Conservation (phyloP, 208 protist species). For the Leishmania tarentolae region DNA sequence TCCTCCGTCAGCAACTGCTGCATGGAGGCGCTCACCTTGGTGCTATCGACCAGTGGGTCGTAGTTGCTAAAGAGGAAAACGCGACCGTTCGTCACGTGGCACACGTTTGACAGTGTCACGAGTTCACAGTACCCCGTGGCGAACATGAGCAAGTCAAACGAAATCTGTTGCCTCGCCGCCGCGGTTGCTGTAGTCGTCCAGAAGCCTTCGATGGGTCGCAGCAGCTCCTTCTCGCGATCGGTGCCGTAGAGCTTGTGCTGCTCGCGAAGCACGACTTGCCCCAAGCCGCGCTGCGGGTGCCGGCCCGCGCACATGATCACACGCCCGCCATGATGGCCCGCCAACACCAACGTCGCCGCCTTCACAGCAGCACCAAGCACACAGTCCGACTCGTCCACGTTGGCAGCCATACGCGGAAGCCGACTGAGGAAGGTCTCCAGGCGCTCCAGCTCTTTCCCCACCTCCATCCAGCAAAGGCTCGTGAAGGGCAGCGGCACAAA, state of each 20-base stretch:
- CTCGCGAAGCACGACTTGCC: slow-evolving; percentile 71
- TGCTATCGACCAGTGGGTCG: slow-evolving; percentile 61
- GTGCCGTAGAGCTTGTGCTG: slow-evolving; percentile 86
- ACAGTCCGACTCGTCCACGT: slow-evolving; percentile 61
- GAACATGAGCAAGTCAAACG: slow-evolving; percentile 92
- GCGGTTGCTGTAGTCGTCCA: slow-evolving; percentile 77
- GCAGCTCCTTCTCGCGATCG: slow-evolving; percentile 86
- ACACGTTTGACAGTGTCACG: slow-evolving; percentile 83
- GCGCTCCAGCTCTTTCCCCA: slow-evolving; percentile 64
- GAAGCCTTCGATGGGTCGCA: slow-evolving; percentile 79
- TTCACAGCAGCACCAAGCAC: slow-evolving; percentile 82
- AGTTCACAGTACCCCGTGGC: slow-evolving; percentile 78
- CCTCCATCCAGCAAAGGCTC: slow-evolving; percentile 86
- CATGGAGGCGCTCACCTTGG: slow-evolving; percentile 65
- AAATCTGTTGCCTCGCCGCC: slow-evolving; percentile 83
- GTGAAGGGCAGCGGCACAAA: slow-evolving; percentile 93
- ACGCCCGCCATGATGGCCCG: slow-evolving; percentile 73
- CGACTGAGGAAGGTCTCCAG: slow-evolving; percentile 67
- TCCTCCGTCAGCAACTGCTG: slow-evolving; percentile 68
- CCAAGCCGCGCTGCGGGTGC: slow-evolving; percentile 66
- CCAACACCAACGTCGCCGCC: slow-evolving; percentile 78
- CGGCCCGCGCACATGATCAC: slow-evolving; percentile 70
- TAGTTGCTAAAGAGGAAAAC: slow-evolving; percentile 83
- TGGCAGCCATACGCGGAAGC: slow-evolving; percentile 42
- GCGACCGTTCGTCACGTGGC: slow-evolving; percentile 78